Conservation (phyloP, 208 protist genomes). For the Crithidia mellificae region DNA sequence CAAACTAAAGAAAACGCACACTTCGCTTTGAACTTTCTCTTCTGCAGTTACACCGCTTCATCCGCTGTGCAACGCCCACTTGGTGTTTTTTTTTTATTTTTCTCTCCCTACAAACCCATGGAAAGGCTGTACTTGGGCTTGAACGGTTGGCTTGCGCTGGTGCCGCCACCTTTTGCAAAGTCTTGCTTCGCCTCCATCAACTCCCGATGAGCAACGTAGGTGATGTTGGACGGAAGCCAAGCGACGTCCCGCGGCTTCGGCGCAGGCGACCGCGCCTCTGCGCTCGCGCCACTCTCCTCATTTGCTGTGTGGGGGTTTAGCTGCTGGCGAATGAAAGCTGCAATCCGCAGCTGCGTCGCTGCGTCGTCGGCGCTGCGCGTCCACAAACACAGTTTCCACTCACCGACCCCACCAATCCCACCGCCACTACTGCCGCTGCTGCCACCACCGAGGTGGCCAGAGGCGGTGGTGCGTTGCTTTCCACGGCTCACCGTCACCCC, state of each 20-base stretch:
- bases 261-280: not conserved
- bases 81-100: not conserved
- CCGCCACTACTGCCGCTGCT: too few relatives aligned
- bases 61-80: too few relatives aligned
- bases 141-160: conserved; percentile 27
- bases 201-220: conserved; percentile 72
- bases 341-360: conserved; percentile 66
- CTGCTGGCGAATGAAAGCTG: conserved; percentile 54
- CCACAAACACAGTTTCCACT: conserved; percentile 89
- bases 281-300: too few relatives aligned
- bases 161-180: conserved; percentile 34
- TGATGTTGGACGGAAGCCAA: conserved; percentile 27
- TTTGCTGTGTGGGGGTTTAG: too few relatives aligned
- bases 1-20: too few relatives aligned
- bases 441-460: conserved; percentile 5
- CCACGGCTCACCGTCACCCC: conserved; percentile 70
- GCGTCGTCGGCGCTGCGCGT: conserved; percentile 76
- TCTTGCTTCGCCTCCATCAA: conserved; percentile 79
- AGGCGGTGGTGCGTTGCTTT: conserved; percentile 32
- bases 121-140: conserved; percentile 56
- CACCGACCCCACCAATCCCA: too few relatives aligned
- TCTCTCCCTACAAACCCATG: conserved; percentile 3
- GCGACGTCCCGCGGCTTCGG: conserved; percentile 24
- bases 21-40: too few relatives aligned
- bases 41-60: too few relatives aligned